Conservation (phyloP, 257 asterid species). For the Lantana camara region DNA sequence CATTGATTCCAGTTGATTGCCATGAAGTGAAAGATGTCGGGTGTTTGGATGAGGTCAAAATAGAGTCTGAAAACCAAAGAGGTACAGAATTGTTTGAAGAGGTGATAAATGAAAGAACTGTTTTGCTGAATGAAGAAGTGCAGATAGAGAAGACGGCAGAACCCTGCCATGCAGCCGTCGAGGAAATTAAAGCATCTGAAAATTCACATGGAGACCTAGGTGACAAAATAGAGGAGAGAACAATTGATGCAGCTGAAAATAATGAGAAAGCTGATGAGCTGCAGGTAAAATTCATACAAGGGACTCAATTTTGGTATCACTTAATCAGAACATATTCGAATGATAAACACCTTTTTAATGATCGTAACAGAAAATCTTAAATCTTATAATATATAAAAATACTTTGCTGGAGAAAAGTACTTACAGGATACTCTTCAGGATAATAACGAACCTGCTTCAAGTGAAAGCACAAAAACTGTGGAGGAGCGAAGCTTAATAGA, state of each 20-base stretch:
- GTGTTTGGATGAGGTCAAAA: slow-evolving; percentile 21
- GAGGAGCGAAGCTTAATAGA: slow-evolving; percentile 24
- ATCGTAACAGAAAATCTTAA: background rate
- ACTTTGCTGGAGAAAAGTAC: slow-evolving; percentile 15
- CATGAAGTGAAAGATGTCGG: slow-evolving; percentile 26
- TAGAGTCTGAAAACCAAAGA: slow-evolving; percentile 17
- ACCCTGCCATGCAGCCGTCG: slow-evolving; percentile 16
- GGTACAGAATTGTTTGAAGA: slow-evolving; percentile 13
- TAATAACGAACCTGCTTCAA: slow-evolving; percentile 18
- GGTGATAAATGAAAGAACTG: slow-evolving; percentile 12
- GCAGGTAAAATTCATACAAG: slow-evolving; percentile 32
- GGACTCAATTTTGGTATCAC: slow-evolving; percentile 8
- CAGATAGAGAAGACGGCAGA: slow-evolving; percentile 17
- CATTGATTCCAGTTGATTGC: slow-evolving; percentile 20
- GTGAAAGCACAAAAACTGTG: slow-evolving; percentile 22
- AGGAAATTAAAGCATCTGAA: slow-evolving; percentile 24
- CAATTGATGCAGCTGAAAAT: slow-evolving; percentile 24
- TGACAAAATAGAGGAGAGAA: slow-evolving; percentile 30
- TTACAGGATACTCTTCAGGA: slow-evolving; percentile 24
- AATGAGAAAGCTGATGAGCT: slow-evolving; percentile 26
- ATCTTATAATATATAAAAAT: background rate
- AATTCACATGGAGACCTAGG: slow-evolving; percentile 26
- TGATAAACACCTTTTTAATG: background rate
- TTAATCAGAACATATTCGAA: background rate
- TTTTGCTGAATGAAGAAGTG: slow-evolving; percentile 17